Evolutionary conservation across 495 filamentous ascomycete genomes (phyloP).

Genomic region (Talaromyces liani): DNA sequence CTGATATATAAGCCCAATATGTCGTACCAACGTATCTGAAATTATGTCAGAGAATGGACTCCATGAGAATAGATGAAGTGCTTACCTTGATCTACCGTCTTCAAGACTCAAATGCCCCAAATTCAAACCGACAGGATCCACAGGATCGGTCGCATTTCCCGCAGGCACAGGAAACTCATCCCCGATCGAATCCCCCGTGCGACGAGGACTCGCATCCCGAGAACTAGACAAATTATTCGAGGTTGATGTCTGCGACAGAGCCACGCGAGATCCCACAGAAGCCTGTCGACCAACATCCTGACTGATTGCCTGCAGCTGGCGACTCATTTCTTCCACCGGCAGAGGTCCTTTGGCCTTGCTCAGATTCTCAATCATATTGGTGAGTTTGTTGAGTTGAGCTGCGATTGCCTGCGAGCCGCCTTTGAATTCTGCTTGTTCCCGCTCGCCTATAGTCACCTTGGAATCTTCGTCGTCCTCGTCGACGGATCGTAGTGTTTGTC

Average conservation of each 20-base stretch:
- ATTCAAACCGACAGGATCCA: constrained; percentile 40
- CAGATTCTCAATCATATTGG: constrained; percentile 37
- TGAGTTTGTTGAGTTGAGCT: constrained; percentile 37
- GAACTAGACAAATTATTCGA: constrained; percentile 13
- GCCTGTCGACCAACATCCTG: constrained; percentile 17
- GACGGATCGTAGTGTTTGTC: constrained; percentile 20
- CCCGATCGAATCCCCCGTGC: constrained; percentile 27
- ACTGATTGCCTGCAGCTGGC: constrained; percentile 14
- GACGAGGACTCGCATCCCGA: constrained; percentile 27
- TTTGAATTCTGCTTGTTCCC: constrained; percentile 18
- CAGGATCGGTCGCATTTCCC: constrained; percentile 36
- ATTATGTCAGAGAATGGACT: constrained; percentile 7
- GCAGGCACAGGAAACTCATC: constrained; percentile 42
- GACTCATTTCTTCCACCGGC: constrained; percentile 13
- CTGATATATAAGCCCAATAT: constrained; percentile 46
- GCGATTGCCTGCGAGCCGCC: constrained; percentile 31
- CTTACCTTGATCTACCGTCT: constrained; percentile 37
- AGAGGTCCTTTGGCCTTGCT: constrained; percentile 25
- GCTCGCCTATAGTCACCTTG: constrained; percentile 15
- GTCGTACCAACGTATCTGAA: constrained; percentile 44
- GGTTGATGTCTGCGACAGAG: background rate
- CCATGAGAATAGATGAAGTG: background rate
- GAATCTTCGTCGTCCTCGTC: constrained; percentile 32
- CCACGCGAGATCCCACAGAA: constrained; percentile 14
- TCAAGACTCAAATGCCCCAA: constrained; percentile 41